These are phyloP conservation scores for Quercus engelmannii DNA, from an alignment of 306 rosid species.

Conservation along the genomic window DNA sequence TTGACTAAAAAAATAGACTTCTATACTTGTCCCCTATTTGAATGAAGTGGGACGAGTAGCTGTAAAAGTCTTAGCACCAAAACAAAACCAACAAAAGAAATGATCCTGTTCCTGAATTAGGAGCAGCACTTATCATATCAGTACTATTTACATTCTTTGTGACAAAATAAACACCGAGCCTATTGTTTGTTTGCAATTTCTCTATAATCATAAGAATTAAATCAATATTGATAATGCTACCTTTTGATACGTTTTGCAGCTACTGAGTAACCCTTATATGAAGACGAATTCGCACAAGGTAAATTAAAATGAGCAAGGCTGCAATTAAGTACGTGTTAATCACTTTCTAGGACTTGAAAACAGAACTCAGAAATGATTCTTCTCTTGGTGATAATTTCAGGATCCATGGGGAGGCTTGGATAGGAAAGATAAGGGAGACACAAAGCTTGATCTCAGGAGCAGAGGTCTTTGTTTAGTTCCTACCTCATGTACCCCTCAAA, in stretches of 20 bases:
- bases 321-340: background rate
- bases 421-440: constrained; percentile 56
- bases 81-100: background rate
- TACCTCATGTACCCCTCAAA: constrained; percentile 68
- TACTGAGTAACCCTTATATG: constrained; percentile 75
- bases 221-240: background rate
- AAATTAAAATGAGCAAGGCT: background rate
- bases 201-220: background rate
- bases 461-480: constrained; percentile 94
- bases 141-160: background rate
- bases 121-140: background rate
- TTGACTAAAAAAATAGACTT: too few species aligned
- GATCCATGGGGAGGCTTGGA: constrained; percentile 71
- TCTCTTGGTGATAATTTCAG: constrained; percentile 19
- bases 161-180: background rate
- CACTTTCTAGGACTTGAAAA: background rate
- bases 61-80: background rate
- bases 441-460: constrained; percentile 55
- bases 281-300: constrained; percentile 75
- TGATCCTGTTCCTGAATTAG: background rate
- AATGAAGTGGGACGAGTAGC: background rate
- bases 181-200: background rate
- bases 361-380: background rate
- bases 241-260: constrained; percentile 35
- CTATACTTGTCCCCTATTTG: background rate